phyloP scores from a whole-genome alignment of 225 moss, liverwort and hornwort species.

The Straminergon stramineum region DNA sequence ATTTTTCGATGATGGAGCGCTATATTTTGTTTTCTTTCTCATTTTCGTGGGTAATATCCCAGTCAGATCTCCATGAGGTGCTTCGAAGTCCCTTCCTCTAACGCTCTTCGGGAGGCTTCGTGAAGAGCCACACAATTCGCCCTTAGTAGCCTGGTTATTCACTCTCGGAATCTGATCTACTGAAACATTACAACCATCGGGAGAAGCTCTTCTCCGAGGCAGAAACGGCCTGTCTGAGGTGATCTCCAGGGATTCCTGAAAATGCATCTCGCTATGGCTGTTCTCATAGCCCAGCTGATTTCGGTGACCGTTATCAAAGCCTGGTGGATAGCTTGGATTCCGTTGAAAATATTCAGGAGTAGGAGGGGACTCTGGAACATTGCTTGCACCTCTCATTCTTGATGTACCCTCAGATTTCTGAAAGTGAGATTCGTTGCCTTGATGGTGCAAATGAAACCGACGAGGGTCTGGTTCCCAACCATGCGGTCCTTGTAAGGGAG shows the following conservation, averaged over 20 bases:
- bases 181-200: neutral
- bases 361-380: neutral
- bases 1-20: neutral
- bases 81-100: neutral
- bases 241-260: constrained; percentile 27
- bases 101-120: neutral
- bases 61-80: neutral
- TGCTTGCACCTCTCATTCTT: constrained; percentile 1
- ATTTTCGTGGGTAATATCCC: neutral
- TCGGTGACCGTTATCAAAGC: neutral
- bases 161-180: neutral
- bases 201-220: constrained; percentile 7
- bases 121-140: neutral
- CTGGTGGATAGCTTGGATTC: constrained; percentile 13
- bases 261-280: neutral
- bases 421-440: neutral
- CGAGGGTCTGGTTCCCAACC: constrained; percentile 2
- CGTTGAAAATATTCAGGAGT: neutral
- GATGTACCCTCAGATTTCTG: constrained; percentile 1
- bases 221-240: constrained; percentile 25
- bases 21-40: constrained; percentile 6
- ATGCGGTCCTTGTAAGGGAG: neutral
- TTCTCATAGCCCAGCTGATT: neutral
- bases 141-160: neutral
- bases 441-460: neutral